Evolutionary conservation across 352 stramenopile species (phyloP).

Genomic region (Aphanomyces cochlioides): DNA sequence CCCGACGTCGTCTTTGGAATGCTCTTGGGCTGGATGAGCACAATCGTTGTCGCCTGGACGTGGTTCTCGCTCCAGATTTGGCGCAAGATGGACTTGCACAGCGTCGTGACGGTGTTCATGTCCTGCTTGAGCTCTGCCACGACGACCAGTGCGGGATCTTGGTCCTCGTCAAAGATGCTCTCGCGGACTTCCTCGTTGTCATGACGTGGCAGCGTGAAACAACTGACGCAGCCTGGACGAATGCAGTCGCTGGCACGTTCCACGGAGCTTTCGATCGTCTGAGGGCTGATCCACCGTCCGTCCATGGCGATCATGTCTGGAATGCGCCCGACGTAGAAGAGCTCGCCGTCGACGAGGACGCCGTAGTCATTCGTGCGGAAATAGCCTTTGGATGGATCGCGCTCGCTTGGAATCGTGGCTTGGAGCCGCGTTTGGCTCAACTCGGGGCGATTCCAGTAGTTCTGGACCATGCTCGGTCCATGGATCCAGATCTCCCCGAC

Average conservation of each 20-base stretch:
- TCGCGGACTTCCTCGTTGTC: no score
- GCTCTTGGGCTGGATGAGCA: background rate
- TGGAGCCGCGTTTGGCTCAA: background rate
- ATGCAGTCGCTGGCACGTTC: background rate
- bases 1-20: background rate
- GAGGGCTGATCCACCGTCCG: conserved; percentile 2
- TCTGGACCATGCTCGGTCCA: background rate
- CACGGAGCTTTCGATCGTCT: background rate
- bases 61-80: background rate
- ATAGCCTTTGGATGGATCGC: background rate
- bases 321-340: background rate
- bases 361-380: background rate
- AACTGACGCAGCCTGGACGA: conserved; percentile 1
- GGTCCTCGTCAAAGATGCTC: background rate
- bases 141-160: background rate
- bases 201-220: background rate
- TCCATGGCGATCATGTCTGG: conserved; percentile 11
- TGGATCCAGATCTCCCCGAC: conserved; percentile 8
- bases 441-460: conserved; percentile 6
- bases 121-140: background rate
- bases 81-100: background rate
- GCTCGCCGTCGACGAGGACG: background rate
- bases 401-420: background rate
- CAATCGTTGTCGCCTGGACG: background rate
- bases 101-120: background rate